Conservation (phyloP, 345 rosid species). For the Lepidium didymum region DNA sequence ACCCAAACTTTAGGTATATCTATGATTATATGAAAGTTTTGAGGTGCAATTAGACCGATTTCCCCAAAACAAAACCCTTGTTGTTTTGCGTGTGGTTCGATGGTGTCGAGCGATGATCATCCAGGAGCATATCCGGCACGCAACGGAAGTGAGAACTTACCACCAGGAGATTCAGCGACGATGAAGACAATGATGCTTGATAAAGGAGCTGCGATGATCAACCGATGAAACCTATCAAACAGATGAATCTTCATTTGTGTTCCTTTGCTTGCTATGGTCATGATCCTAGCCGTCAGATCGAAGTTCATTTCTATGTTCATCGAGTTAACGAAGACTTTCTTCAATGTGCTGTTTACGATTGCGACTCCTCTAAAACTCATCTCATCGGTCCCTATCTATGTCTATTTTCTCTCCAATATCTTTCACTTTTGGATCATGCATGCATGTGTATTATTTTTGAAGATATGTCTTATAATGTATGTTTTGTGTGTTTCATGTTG, state of each 20-base stretch:
- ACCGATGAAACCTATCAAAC: slow-evolving; percentile 52
- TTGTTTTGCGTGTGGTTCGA: background rate
- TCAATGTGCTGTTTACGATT: slow-evolving; percentile 64
- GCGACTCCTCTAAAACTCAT: slow-evolving; percentile 38
- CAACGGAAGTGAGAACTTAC: slow-evolving; percentile 6
- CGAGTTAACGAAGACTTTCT: slow-evolving; percentile 64
- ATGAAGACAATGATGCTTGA: slow-evolving; percentile 35
- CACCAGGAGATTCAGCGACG: slow-evolving; percentile 46
- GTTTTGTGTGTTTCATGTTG: background rate
- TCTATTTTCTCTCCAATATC: background rate
- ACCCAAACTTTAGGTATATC: too few relatives aligned
- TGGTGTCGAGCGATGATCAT: slow-evolving; percentile 28
- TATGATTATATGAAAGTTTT: too few relatives aligned
- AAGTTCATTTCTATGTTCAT: slow-evolving; percentile 49
- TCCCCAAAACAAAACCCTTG: background rate
- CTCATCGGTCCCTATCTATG: slow-evolving; percentile 41
- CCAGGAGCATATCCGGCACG: slow-evolving; percentile 28
- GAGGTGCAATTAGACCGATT: too few relatives aligned
- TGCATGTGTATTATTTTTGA: background rate
- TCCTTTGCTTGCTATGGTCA: slow-evolving; percentile 59
- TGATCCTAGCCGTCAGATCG: slow-evolving; percentile 67
- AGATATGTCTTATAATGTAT: background rate
- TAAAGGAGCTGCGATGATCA: slow-evolving; percentile 52
- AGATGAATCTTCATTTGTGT: slow-evolving; percentile 57
- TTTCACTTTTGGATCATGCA: background rate